These are phyloP conservation scores for Pisolithus albus DNA, from an alignment of 768 basidiomycete genomes.

Conservation along the genomic window DNA sequence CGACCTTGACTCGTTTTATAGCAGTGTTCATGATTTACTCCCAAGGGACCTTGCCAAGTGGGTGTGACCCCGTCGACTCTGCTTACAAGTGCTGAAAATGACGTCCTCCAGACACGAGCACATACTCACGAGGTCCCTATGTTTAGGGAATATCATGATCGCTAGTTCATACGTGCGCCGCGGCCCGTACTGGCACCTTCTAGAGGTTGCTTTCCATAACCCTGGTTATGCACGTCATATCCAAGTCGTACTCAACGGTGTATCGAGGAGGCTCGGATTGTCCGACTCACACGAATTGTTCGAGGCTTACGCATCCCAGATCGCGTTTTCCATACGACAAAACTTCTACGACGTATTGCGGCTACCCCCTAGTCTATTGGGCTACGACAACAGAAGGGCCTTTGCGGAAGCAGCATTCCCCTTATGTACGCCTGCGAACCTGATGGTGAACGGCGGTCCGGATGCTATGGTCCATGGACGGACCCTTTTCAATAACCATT, in stretches of 20 bases:
- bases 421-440: slow-evolving; percentile 59
- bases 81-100: slow-evolving; percentile 8
- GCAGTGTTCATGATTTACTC: slow-evolving; percentile 38
- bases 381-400: slow-evolving; percentile 60
- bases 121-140: slow-evolving; percentile 67
- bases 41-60: slow-evolving; percentile 44
- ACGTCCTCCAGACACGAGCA: slow-evolving; percentile 52
- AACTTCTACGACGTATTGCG: slow-evolving; percentile 45
- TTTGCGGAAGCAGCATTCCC: slow-evolving; percentile 63
- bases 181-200: slow-evolving; percentile 81
- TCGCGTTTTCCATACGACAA: slow-evolving; percentile 59
- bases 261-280: slow-evolving; percentile 65
- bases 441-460: slow-evolving; percentile 37
- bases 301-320: slow-evolving; percentile 68
- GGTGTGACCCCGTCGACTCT: slow-evolving; percentile 18
- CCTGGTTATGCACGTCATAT: slow-evolving; percentile 27
- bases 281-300: slow-evolving; percentile 56
- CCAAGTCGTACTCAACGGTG: slow-evolving; percentile 49
- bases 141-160: slow-evolving; percentile 72
- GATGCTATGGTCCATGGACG: slow-evolving; percentile 32
- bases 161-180: slow-evolving; percentile 70
- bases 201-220: slow-evolving; percentile 53
- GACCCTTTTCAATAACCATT: slow-evolving; percentile 52
- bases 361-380: slow-evolving; percentile 68
- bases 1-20: slow-evolving; percentile 35